Evolutionary conservation across 306 rosid species (phyloP), one percentile per base, ranked within the genome.

Genomic region (Nissolia schottii): DNA sequence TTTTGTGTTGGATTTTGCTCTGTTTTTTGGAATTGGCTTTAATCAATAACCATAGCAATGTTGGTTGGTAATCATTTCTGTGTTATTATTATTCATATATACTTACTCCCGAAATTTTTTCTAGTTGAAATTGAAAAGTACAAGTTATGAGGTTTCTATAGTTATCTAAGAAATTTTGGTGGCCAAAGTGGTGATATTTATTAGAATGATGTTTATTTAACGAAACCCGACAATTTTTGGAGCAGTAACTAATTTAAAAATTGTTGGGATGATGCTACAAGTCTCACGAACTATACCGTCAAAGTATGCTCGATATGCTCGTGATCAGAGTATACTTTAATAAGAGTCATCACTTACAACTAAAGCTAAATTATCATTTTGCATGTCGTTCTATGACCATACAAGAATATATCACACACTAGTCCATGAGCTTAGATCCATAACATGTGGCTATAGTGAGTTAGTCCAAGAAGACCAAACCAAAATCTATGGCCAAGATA

Each of bases 41-140:
- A 16, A 40, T 56, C 13, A 37, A 9, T 10, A 10, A 37, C 43
- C 14, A 23, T 10, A 45, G 41, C 40, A 70, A 56, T 57, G 32
- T 64, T 6, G 8, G 7, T 56, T 48, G 46, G 40, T 20, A 40
- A 43, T 20, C 6, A 27, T 16, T 41, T 69, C 27, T 16, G 31
- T 32, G 32, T 23, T 32, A 40, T 23, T n/a, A n/a, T n/a, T 51
- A 74, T 38, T 12, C 37, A 55, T 74, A 10, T 51, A 37, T 25
- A 14, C 25, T 50, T 37, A 14, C 53, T 25, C n/a, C 32, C 20
- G 23, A 28, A 27, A 37, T 9, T 25, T 70, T 1, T 63, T 20
- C 23, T 38, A 40, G 68, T 45, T 66, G 74, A 46, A 40, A 29
- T 41, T 8, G 76, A 54, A 64, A 43, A 78, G 41, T 70, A 66